A percentile compares a stretch with the other conserved stretches of the same genome.
Evolutionary conservation across 495 filamentous ascomycete species (phyloP).

Genomic region (Choiromyces venosus): DNA sequence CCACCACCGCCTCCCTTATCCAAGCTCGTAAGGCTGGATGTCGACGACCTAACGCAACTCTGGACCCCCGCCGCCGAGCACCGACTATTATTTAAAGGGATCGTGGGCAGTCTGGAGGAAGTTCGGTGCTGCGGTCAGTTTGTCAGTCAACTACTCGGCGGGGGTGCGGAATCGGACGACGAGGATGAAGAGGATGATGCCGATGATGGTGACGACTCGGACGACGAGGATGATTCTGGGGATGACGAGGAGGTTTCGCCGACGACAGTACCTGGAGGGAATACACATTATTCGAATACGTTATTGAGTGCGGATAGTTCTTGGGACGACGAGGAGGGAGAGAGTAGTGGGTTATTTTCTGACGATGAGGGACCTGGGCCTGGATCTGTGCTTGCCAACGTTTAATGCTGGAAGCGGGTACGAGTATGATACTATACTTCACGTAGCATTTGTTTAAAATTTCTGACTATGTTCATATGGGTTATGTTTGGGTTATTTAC

Average conservation of each 20-base stretch:
- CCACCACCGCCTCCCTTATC: background rate
- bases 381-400: background rate
- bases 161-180: conserved; percentile 29
- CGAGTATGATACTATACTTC: background rate
- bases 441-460: background rate
- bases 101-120: conserved; percentile 39
- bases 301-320: conserved; percentile 9
- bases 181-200: conserved; percentile 38
- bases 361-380: conserved; percentile 20
- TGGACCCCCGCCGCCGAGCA: conserved; percentile 41
- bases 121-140: conserved; percentile 39
- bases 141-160: conserved; percentile 29
- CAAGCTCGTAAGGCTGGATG: conserved; percentile 27
- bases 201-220: conserved; percentile 23
- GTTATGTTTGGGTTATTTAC: conserved; percentile 26
- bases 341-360: conserved; percentile 17
- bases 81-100: conserved; percentile 26
- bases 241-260: conserved; percentile 20
- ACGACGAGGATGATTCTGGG: conserved; percentile 35
- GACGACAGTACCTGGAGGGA: background rate
- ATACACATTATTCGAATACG: conserved; percentile 21
- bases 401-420: background rate
- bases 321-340: conserved; percentile 27
- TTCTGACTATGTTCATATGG: conserved; percentile 34
- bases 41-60: conserved; percentile 36